phyloP scores from a whole-genome alignment of 2,329 filamentous ascomycete genomes.

The Colletotrichum sp. region DNA sequence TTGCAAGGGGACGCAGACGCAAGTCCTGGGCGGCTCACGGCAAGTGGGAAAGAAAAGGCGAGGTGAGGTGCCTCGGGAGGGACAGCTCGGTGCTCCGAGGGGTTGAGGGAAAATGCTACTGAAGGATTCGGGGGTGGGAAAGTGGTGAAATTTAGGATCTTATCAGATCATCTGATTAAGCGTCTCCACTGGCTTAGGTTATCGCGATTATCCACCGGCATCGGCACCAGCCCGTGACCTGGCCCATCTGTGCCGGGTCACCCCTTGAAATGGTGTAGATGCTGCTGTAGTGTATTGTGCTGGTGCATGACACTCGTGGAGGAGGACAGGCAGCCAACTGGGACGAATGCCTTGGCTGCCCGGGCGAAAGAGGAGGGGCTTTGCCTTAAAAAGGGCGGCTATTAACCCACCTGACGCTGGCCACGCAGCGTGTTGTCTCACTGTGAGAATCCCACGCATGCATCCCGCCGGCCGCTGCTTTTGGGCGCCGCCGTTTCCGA shows the following conservation, averaged over 20 bases:
- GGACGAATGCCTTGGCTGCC: not conserved
- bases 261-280: not conserved
- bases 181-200: not conserved
- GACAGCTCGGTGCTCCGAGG: not conserved
- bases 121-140: not conserved
- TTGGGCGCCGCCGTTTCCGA: not conserved
- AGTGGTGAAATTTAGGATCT: constrained; percentile 14
- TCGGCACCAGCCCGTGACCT: not conserved
- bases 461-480: not conserved
- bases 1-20: not conserved
- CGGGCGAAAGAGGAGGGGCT: not conserved
- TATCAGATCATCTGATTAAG: constrained; percentile 25
- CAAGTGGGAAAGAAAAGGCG: not conserved
- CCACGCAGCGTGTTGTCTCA: constrained; percentile 1
- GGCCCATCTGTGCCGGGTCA: not conserved
- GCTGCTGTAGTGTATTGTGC: not conserved
- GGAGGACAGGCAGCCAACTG: not conserved
- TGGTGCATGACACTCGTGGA: not conserved
- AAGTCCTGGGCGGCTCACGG: not conserved
- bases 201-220: constrained; percentile 14
- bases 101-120: not conserved
- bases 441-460: not conserved
- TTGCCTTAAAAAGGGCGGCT: not conserved
- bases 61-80: not conserved
- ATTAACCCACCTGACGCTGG: not conserved